phyloP scores from a whole-genome alignment of 768 basidiomycete genomes.

The Scleroderma bovista region DNA sequence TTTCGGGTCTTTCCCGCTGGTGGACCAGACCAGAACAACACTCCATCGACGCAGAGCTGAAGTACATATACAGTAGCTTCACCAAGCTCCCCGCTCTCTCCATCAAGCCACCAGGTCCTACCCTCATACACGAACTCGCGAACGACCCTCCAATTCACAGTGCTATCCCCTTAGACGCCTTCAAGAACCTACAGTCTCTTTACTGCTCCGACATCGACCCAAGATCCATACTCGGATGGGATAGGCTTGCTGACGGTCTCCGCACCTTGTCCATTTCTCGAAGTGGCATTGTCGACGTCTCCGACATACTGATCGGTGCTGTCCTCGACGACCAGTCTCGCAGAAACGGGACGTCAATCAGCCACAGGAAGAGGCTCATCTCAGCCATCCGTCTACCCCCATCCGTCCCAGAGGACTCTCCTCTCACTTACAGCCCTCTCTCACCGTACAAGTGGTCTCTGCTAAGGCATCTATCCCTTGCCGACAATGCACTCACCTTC shows the following conservation, averaged over 20 bases:
- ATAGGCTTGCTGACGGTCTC: constrained; percentile 63
- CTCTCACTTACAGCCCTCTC: no score
- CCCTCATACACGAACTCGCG: constrained; percentile 61
- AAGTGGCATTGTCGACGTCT: constrained; percentile 78
- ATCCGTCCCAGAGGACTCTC: constrained; percentile 46
- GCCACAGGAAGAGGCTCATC: constrained; percentile 42
- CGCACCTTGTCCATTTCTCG: constrained; percentile 69
- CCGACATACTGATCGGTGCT: constrained; percentile 69
- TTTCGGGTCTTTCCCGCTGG: constrained; percentile 43
- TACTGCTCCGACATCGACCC: constrained; percentile 82
- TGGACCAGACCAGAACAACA: constrained; percentile 59
- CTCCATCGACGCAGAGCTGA: constrained; percentile 67
- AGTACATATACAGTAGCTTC: constrained; percentile 83
- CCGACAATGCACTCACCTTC: constrained; percentile 79
- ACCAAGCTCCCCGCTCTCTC: constrained; percentile 82
- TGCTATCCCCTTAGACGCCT: constrained; percentile 74
- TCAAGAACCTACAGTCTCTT: constrained; percentile 78
- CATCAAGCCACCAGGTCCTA: constrained; percentile 58
- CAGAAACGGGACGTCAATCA: constrained; percentile 48
- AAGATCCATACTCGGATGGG: constrained; percentile 78
- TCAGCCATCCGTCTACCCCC: constrained; percentile 48
- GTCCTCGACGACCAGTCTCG: constrained; percentile 72
- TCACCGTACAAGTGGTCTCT: constrained; percentile 67
- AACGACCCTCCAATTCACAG: constrained; percentile 66
- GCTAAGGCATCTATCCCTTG: constrained; percentile 68